Evolutionary conservation across 768 basidiomycete genomes (phyloP), one percentile per base, ranked within the genome.

Genomic region (Cubamyces lactineus): DNA sequence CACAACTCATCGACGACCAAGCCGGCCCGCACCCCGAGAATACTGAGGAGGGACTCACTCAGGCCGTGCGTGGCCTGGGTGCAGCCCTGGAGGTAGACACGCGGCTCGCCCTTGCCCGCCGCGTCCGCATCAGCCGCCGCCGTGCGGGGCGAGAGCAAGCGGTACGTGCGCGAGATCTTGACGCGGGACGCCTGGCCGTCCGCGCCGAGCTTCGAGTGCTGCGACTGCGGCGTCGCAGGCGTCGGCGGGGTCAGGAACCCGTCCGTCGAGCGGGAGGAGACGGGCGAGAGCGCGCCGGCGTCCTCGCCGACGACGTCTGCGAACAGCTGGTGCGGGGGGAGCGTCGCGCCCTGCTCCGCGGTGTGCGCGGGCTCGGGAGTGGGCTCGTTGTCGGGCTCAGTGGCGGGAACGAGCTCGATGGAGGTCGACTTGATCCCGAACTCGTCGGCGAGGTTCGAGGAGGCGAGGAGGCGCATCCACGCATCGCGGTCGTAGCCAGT

Each of bases 401-500:
- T 17, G 48, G 63, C 63, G 1, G 61, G 48, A 5, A 66, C 61
- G 34, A 67, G 45, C 28, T 61, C 49, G 48, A 63, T 30, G n/a
- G 52, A 13, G 30, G 56, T 34, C 16, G 48, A 51, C 47, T 66
- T 48, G 28, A 80, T 67, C 30, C 78, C 78, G 45, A 78, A 78
- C 53, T 74, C 68, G 59, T 72, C 70, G 24, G 74, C 78, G 58
- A 82, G 63, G 51, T 62, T 60, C 42, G 82, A 81, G 23, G 74
- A 62, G 24, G 76, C 73, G 61, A 83, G 68, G 38, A 83, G 69
- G 26, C 75, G 69, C 48, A 79, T 64, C 82, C 82, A 84, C 0
- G 74, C 72, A n/a, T 76, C 72, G 26, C 82, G 77, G 59, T 82
- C 78, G 67, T 84, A 85, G 13, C 83, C 84, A 12, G 84, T 84